phyloP scores from a whole-genome alignment of 1,139 yeast species.

The Protomyces lactucae-debilis region DNA sequence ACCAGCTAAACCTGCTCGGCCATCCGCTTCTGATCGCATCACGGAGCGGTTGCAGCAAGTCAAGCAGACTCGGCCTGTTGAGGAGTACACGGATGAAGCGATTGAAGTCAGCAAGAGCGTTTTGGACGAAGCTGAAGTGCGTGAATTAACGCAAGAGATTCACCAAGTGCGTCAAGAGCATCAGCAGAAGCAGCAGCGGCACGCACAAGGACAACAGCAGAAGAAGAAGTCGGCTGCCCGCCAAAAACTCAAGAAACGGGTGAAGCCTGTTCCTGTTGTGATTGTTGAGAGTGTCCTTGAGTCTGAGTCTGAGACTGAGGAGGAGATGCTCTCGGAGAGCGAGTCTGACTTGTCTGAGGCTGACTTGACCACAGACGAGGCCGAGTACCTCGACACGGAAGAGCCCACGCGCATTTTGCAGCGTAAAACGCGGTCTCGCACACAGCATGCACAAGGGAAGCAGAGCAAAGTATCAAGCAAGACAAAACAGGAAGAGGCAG shows the following conservation, averaged over 20 bases:
- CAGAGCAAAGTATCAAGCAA: background rate
- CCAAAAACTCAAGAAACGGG: background rate
- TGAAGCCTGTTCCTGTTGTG: background rate
- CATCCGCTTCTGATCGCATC: slow-evolving; percentile 4
- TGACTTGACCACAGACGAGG: background rate
- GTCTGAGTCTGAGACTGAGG: background rate
- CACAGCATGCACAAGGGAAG: slow-evolving; percentile 4
- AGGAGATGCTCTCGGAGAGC: background rate
- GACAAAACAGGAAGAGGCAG: background rate
- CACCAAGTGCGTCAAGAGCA: slow-evolving; percentile 5
- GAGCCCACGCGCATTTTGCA: background rate
- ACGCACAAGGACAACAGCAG: background rate
- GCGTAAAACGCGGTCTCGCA: background rate
- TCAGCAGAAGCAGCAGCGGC: background rate
- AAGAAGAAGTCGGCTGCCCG: background rate
- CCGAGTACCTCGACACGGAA: background rate
- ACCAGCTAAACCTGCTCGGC: background rate
- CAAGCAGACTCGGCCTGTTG: background rate
- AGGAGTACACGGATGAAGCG: slow-evolving; percentile 12
- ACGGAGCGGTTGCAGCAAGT: background rate
- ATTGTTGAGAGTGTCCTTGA: background rate
- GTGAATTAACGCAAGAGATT: slow-evolving; percentile 8
- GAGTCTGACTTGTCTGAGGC: background rate
- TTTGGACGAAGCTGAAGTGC: slow-evolving; percentile 14
- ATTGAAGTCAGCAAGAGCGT: slow-evolving; percentile 16